Evolutionary conservation across 495 filamentous ascomycete genomes (phyloP).

Genomic region (Elasticomyces elasticus): DNA sequence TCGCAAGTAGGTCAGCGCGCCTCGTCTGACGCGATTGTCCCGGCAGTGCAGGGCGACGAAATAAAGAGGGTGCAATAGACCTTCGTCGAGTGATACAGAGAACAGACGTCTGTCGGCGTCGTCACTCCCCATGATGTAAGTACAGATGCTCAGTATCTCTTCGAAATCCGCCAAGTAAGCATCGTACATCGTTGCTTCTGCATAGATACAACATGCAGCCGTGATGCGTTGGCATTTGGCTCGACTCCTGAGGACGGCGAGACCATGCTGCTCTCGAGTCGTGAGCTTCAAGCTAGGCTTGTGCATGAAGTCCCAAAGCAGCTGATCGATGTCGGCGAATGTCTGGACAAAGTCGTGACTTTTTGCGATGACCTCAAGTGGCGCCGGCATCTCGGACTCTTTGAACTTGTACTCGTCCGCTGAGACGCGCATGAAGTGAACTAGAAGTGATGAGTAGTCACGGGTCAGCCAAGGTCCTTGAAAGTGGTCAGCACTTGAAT

Average conservation of each 20-base stretch:
- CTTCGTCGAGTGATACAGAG: slow-evolving; percentile 14
- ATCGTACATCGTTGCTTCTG: slow-evolving; percentile 11
- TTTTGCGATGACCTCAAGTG: slow-evolving; percentile 6
- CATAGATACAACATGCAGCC: slow-evolving; percentile 4
- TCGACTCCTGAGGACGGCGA: slow-evolving; percentile 4
- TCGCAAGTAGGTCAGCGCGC: neutral
- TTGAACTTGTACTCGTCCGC: slow-evolving; percentile 7
- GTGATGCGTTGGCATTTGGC: slow-evolving; percentile 10
- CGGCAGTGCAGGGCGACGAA: slow-evolving; percentile 10
- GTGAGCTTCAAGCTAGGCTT: neutral
- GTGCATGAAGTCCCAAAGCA: slow-evolving; percentile 12
- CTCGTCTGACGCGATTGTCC: slow-evolving; percentile 7
- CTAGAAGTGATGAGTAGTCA: too few species aligned
- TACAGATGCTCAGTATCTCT: slow-evolving; percentile 7
- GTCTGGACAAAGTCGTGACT: slow-evolving; percentile 1
- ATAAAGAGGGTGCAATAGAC: slow-evolving; percentile 7
- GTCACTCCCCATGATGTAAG: slow-evolving; percentile 6
- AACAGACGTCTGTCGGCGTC: slow-evolving; percentile 2
- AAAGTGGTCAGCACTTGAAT: neutral
- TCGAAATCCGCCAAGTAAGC: slow-evolving; percentile 7
- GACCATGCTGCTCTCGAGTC: slow-evolving; percentile 12
- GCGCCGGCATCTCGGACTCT: neutral
- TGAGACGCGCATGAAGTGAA: slow-evolving; percentile 9
- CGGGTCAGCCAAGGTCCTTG: too few species aligned
- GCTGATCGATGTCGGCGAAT: slow-evolving; percentile 1